These are phyloP conservation scores for Botrytis tulipae DNA, from an alignment of 2,329 filamentous ascomycete species.

Conservation along the genomic window DNA sequence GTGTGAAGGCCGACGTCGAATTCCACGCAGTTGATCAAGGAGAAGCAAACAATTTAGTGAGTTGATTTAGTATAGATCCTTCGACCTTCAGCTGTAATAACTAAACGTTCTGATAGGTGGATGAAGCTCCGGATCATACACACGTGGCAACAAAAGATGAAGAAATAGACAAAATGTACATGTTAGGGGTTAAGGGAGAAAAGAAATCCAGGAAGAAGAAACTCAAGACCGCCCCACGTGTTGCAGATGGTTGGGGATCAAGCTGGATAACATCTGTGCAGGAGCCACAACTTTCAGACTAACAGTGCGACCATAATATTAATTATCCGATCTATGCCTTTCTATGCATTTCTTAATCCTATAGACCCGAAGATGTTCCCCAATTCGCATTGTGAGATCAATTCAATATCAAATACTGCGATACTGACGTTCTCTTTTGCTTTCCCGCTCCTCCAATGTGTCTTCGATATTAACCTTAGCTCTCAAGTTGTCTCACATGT, in stretches of 20 bases:
- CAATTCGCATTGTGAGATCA: too few relatives aligned
- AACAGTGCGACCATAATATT: too few relatives aligned
- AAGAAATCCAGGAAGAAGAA: background rate
- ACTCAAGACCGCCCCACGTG: too few relatives aligned
- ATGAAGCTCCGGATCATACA: background rate
- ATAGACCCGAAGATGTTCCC: too few relatives aligned
- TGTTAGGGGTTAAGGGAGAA: too few relatives aligned
- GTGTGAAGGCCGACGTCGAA: background rate
- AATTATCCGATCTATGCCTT: too few relatives aligned
- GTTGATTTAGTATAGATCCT: background rate
- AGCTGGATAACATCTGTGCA: too few relatives aligned
- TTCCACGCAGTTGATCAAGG: background rate
- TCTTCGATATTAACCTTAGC: background rate
- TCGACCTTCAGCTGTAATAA: background rate
- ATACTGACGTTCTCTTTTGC: background rate
- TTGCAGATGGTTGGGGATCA: too few relatives aligned
- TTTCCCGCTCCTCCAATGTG: background rate
- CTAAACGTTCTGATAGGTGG: background rate
- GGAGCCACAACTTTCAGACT: background rate
- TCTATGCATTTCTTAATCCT: too few relatives aligned
- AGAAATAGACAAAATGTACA: too few relatives aligned
- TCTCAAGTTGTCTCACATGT: background rate
- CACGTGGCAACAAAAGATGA: background rate
- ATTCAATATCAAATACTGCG: background rate
- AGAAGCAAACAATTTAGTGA: background rate